Percentiles rank a stretch among this genome's conserved stretches.
Evolutionary conservation across 179 eudicot species (phyloP).

Genomic region (Vitellaria paradoxa): DNA sequence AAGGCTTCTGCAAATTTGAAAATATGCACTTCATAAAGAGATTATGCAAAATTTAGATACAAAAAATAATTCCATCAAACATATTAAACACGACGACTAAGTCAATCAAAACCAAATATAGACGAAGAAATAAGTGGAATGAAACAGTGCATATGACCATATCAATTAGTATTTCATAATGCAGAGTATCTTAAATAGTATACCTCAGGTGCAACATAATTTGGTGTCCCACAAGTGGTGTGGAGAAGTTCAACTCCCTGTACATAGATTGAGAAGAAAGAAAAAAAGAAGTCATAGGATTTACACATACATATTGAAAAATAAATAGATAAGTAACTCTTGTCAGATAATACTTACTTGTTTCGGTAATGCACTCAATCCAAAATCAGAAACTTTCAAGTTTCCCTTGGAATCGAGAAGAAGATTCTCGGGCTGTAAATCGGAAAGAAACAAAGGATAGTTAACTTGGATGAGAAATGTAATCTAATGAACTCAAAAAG

Average conservation of each 20-base stretch:
- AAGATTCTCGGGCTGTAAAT: conserved; percentile 68
- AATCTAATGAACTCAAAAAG: not conserved
- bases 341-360: conserved; percentile 48
- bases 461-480: not conserved
- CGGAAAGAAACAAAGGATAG: conserved; percentile 14
- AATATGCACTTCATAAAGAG: too few species aligned
- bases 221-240: conserved; percentile 86
- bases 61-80: not conserved
- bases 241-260: conserved; percentile 71
- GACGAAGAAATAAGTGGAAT: too few species aligned
- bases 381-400: conserved; percentile 83
- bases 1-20: too few species aligned
- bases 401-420: conserved; percentile 63
- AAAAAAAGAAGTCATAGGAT: not conserved
- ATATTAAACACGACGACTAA: not conserved
- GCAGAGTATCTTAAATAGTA: not conserved
- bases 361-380: conserved; percentile 68
- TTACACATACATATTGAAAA: not conserved
- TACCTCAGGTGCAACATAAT: conserved; percentile 94
- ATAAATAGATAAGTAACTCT: too few species aligned
- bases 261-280: conserved; percentile 9
- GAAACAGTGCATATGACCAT: too few species aligned
- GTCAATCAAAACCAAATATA: too few species aligned
- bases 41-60: not conserved
- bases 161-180: not conserved